Base-by-base conservation (phyloP, 495 filamentous ascomycete species). In the Talaromyces wortmannii region DNA sequence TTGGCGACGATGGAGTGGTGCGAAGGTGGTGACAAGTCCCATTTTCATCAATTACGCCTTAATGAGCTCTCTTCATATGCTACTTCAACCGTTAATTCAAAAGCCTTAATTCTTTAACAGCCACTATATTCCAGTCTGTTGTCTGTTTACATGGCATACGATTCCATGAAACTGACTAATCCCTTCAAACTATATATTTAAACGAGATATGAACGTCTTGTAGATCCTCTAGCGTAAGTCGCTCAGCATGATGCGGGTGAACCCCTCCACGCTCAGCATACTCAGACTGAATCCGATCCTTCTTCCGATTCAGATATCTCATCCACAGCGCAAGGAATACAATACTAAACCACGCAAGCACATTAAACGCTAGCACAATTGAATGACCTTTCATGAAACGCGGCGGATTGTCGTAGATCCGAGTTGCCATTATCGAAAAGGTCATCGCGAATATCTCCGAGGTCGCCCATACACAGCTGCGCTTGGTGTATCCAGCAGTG, bases 1-100 rank as follows among this genome's bases (percentile, higher is more conserved):
- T 62, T 5, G 47, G 55, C 40, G 55, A 15, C 55, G 55, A 48
- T 57, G 51, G 50, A 50, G 50, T 40, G 58, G 55, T 4, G 55
- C 13, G 8, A 55, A 57, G 18, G 55, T 61, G 2, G 48, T 58
- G 12, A 61, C 52, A 2, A 61, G 59, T 45, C 59, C 55, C 15
- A 46, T 61, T 33, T 61, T 58, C 40, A 40, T 61, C 13, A 17
- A 56, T 33, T 57, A 53, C 48, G 23, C 23, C 4, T 23, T 1
- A 23, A 23, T 23, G 23, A 23, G 23, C 4, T 23, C 23, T 23
- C 23, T 23, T 23, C 23, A 2, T 23, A 23, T 23, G 23, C 23
- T 23, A 23, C 23, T 23, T 23, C 23, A 23, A 23, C 2, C 4
- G 2, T 23, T 23, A 2, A 23, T 23, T 23, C 23, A 23, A 23